Conservation (phyloP, 202 grass and related monocot species). For the Carex sylvatica region DNA sequence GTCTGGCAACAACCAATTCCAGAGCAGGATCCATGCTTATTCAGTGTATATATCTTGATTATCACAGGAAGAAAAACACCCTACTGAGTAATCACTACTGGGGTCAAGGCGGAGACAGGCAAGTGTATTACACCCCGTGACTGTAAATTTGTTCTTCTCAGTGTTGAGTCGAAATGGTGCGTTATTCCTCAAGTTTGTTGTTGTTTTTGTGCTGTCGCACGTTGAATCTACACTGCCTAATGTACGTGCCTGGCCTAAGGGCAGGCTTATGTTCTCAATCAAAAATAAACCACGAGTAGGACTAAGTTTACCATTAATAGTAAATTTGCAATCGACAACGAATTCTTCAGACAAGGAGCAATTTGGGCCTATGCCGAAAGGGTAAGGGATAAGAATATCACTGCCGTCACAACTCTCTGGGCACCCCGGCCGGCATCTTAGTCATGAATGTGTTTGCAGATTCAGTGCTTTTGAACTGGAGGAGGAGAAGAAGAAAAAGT, state of each 20-base stretch:
- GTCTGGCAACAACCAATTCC: slow-evolving; percentile 79
- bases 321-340: neutral
- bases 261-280: slow-evolving; percentile 34
- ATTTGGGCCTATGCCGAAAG: too few relatives aligned
- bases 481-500: too few relatives aligned
- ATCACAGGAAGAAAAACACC: slow-evolving; percentile 27
- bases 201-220: slow-evolving; percentile 21
- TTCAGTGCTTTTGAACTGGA: too few relatives aligned
- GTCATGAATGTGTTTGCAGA: too few relatives aligned
- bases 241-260: slow-evolving; percentile 21
- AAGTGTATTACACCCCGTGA: too few relatives aligned
- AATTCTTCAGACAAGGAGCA: neutral
- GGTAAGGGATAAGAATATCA: neutral
- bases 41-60: neutral
- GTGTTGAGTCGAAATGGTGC: slow-evolving; percentile 41
- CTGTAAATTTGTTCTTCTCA: too few relatives aligned
- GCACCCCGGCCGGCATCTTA: too few relatives aligned
- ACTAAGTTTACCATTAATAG: neutral
- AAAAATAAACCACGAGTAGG: neutral
- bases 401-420: too few relatives aligned
- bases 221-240: slow-evolving; percentile 26
- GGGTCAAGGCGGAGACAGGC: slow-evolving; percentile 22
- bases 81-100: slow-evolving; percentile 26
- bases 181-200: neutral
- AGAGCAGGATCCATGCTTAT: slow-evolving; percentile 38